phyloP scores from a whole-genome alignment of 768 basidiomycete species.

The Leccinum longicurvipes region DNA sequence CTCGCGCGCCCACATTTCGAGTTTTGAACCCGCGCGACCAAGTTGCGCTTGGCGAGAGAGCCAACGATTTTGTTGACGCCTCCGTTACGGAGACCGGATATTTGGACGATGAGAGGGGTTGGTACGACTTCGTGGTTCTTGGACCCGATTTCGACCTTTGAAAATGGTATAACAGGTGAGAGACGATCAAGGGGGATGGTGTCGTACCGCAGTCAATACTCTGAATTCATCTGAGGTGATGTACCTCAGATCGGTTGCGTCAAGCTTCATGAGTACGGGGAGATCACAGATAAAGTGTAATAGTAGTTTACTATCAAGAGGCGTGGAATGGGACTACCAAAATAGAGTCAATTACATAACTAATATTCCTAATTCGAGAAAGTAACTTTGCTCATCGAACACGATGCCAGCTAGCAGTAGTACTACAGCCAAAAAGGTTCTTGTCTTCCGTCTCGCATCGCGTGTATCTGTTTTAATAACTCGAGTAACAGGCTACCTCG shows the following conservation, averaged over 20 bases:
- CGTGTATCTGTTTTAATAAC: not conserved
- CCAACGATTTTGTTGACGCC: conserved; percentile 93
- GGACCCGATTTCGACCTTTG: conserved; percentile 92
- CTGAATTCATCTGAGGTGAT: conserved; percentile 90
- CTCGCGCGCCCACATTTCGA: conserved; percentile 66
- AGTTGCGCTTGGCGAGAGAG: conserved; percentile 84
- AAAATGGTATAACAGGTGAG: not conserved
- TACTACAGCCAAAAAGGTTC: conserved; percentile 35
- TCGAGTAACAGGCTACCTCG: conserved; percentile 20
- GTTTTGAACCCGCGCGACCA: conserved; percentile 88
- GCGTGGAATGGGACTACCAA: conserved; percentile 6
- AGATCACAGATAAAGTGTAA: too few species aligned
- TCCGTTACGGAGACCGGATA: conserved; percentile 88
- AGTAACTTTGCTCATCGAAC: not conserved
- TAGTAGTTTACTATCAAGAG: not conserved
- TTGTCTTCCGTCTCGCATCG: conserved; percentile 11
- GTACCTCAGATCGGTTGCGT: conserved; percentile 93
- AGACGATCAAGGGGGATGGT: not conserved
- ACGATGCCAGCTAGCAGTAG: conserved; percentile 12
- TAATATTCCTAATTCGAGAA: not conserved
- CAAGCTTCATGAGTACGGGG: conserved; percentile 74
- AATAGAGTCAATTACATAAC: not conserved
- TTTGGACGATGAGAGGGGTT: conserved; percentile 80
- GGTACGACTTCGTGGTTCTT: conserved; percentile 99
- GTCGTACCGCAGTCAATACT: conserved; percentile 84